Evolutionary conservation across 2,329 filamentous ascomycete species (phyloP).

Genomic region (Blastomyces emzantsi): DNA sequence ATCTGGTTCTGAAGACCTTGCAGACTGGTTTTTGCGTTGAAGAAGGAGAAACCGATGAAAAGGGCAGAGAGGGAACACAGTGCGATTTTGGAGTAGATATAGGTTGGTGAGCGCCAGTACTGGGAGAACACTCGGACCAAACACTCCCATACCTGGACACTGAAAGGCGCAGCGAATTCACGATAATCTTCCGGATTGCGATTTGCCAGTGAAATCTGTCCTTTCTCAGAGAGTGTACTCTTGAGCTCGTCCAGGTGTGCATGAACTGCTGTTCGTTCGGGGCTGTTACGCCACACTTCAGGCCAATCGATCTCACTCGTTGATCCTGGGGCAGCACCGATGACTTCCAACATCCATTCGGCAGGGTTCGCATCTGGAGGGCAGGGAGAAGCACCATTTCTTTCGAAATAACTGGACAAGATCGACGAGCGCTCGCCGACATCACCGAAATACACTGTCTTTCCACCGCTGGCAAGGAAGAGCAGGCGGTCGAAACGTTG

Average conservation of each 20-base stretch:
- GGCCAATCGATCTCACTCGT: slow-evolving; percentile 50
- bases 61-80: slow-evolving; percentile 59
- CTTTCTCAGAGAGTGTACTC: slow-evolving; percentile 30
- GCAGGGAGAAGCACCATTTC: slow-evolving; percentile 53
- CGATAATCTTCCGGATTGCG: slow-evolving; percentile 38
- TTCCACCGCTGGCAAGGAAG: slow-evolving; percentile 56
- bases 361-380: slow-evolving; percentile 59
- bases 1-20: slow-evolving; percentile 85
- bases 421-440: slow-evolving; percentile 52
- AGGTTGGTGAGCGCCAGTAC: slow-evolving; percentile 82
- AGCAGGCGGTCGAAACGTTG: slow-evolving; percentile 65
- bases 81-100: slow-evolving; percentile 73
- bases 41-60: slow-evolving; percentile 80
- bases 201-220: slow-evolving; percentile 25
- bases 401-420: slow-evolving; percentile 55
- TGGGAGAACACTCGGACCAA: slow-evolving; percentile 72
- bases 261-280: slow-evolving; percentile 43
- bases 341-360: slow-evolving; percentile 60
- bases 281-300: slow-evolving; percentile 46
- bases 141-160: slow-evolving; percentile 57
- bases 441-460: slow-evolving; percentile 60
- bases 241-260: slow-evolving; percentile 44
- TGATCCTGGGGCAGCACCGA: slow-evolving; percentile 54
- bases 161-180: slow-evolving; percentile 73
- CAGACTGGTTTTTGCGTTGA: slow-evolving; percentile 60